Base-by-base conservation (phyloP, 2,329 filamentous ascomycete species). In the Colletotrichum sp. region DNA sequence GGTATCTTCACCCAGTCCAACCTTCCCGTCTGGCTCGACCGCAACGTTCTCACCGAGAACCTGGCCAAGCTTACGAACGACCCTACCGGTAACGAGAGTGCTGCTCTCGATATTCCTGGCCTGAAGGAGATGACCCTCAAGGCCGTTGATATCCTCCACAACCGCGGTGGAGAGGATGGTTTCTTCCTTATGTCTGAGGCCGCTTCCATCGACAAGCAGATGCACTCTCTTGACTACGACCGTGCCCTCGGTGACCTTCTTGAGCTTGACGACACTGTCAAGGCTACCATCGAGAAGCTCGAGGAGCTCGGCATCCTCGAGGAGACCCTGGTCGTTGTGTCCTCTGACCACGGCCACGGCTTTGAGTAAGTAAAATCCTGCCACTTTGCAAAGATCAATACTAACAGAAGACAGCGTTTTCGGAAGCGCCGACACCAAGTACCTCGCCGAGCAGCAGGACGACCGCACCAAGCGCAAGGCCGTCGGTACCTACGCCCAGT, bases 91-190 rank as follows among this genome's bases (percentile, higher is more conserved):
- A 89, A 89, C 77, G 88, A 90, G 57, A 87, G 86, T 18, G 87
- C 93, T 55, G 95, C 95, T 7, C 88, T 90, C 9, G 95, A 97
- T 81, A 91, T 96, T 32, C 95, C 95, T 1, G 95, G 95, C 6
- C 91, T 97, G 67, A 96, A 95, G 86, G 94, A 97, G 60, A 98
- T 98, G 95, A 96, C 95, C 0, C 88, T 96, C 80, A 98, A 98
- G 88, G 95, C 95, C 28, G 90, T 97, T 66, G 94, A 96, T 75
- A 92, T 96, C 69, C 90, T 97, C n/a, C 86, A 93, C 83, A 88
- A 88, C 52, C 89, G 91, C 75, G 92, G 92, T 32, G 90, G 90
- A 39, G 89, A 93, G 74, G 90, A 94, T 76, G 95, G 95, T 8
- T 98, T 94, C 90, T 95, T 97, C 89, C 89, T 98, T 81, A 97